phyloP scores from a whole-genome alignment of 768 basidiomycete genomes.

The Pisolithus microcarpus region DNA sequence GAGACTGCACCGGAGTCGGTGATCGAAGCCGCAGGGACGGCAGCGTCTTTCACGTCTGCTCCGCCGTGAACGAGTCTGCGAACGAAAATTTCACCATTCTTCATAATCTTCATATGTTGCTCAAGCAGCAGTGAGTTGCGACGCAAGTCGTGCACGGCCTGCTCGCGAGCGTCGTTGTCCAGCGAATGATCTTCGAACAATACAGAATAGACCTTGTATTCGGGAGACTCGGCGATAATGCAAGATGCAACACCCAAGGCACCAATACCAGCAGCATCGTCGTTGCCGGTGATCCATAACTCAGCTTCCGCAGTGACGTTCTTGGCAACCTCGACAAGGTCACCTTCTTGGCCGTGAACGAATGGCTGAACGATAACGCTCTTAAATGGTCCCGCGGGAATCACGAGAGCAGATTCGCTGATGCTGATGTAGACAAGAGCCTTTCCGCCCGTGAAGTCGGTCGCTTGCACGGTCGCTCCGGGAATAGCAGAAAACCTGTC shows the following conservation, averaged over 20 bases:
- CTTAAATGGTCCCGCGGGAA: slow-evolving; percentile 16
- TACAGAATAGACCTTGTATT: slow-evolving; percentile 21
- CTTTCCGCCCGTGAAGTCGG: slow-evolving; percentile 7
- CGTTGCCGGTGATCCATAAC: slow-evolving; percentile 24
- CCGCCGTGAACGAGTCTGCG: slow-evolving; percentile 23
- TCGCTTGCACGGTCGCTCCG: slow-evolving; percentile 8
- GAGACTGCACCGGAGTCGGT: slow-evolving; percentile 10
- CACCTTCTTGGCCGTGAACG: slow-evolving; percentile 19
- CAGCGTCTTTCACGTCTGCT: slow-evolving; percentile 12
- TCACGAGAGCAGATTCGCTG: slow-evolving; percentile 7
- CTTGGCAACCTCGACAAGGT: slow-evolving; percentile 20
- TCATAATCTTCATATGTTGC: slow-evolving; percentile 23
- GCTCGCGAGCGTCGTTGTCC: slow-evolving; percentile 16
- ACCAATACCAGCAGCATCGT: slow-evolving; percentile 24
- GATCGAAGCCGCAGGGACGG: slow-evolving; percentile 9
- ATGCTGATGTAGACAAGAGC: slow-evolving; percentile 13
- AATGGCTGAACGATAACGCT: slow-evolving; percentile 22
- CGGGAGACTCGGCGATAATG: slow-evolving; percentile 23
- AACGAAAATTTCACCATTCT: slow-evolving; percentile 21
- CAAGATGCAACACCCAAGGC: slow-evolving; percentile 24
- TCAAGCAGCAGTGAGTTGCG: slow-evolving; percentile 21
- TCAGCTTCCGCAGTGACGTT: slow-evolving; percentile 21
- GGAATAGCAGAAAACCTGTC: slow-evolving; percentile 8
- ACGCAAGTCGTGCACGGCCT: slow-evolving; percentile 19
- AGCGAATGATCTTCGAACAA: slow-evolving; percentile 25